These are phyloP conservation scores for Dactylellina leptospora DNA, from an alignment of 2,329 filamentous ascomycete genomes.

Conservation along the genomic window DNA sequence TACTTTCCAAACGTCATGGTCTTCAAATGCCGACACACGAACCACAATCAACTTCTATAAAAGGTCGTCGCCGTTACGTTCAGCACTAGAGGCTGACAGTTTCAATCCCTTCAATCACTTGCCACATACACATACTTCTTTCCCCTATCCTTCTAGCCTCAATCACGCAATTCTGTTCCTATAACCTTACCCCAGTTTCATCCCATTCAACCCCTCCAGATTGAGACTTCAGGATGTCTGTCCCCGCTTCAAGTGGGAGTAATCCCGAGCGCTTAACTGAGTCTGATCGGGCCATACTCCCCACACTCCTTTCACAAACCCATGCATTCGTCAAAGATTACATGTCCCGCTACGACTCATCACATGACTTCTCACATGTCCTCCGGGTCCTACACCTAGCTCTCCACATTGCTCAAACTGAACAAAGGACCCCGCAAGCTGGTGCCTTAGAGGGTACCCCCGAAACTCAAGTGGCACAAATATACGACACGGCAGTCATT, in stretches of 20 bases:
- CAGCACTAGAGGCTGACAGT: not conserved
- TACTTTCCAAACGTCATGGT: not conserved
- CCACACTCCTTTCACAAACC: constrained; percentile 67
- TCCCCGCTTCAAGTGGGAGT: not conserved
- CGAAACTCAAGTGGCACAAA: too few species aligned
- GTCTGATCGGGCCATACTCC: constrained; percentile 59
- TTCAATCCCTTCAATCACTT: not conserved
- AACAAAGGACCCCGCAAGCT: constrained; percentile 60
- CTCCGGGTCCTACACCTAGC: constrained; percentile 79
- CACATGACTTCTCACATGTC: constrained; percentile 88
- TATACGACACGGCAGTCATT: constrained; percentile 68
- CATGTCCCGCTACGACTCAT: constrained; percentile 82
- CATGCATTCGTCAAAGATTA: constrained; percentile 73
- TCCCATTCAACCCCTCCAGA: not conserved
- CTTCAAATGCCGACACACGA: not conserved
- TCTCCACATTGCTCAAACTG: constrained; percentile 65
- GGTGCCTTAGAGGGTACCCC: too few species aligned
- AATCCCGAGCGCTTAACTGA: constrained; percentile 30
- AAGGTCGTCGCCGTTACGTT: not conserved
- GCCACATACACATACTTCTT: not conserved
- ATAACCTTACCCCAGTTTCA: not conserved
- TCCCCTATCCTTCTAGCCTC: not conserved
- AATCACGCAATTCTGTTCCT: not conserved
- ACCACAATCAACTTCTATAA: not conserved
- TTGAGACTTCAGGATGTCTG: constrained; percentile 21